These are phyloP conservation scores for Rhizoctonia solani DNA, from an alignment of 1,284 basidiomycete species.

Conservation along the genomic window DNA sequence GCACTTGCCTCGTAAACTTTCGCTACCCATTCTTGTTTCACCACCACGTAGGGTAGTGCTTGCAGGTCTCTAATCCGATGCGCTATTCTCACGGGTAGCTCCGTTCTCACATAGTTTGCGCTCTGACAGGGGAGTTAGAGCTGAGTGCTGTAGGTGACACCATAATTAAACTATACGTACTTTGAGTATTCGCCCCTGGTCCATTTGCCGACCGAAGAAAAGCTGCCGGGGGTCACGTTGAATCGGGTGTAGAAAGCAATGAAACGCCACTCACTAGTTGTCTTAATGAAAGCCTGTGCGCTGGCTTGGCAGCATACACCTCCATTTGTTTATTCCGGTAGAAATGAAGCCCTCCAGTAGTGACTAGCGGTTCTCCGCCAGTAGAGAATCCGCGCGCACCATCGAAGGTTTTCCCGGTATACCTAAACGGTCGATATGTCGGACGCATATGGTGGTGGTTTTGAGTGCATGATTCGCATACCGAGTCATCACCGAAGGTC, in stretches of 20 bases:
- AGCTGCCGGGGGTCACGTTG: slow-evolving; percentile 44
- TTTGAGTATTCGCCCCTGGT: slow-evolving; percentile 72
- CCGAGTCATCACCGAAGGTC: slow-evolving; percentile 27
- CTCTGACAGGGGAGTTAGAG: slow-evolving; percentile 53
- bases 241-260: slow-evolving; percentile 21
- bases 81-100: slow-evolving; percentile 85
- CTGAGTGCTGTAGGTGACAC: slow-evolving; percentile 17
- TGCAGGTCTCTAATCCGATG: slow-evolving; percentile 88
- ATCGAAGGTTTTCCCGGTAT: neutral
- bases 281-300: slow-evolving; percentile 74
- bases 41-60: slow-evolving; percentile 83
- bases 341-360: slow-evolving; percentile 57
- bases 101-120: slow-evolving; percentile 87
- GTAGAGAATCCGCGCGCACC: slow-evolving; percentile 1
- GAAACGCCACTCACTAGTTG: slow-evolving; percentile 65
- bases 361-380: slow-evolving; percentile 17
- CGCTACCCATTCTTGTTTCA: slow-evolving; percentile 82
- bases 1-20: slow-evolving; percentile 78
- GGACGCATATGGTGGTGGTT: slow-evolving; percentile 1
- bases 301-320: slow-evolving; percentile 74
- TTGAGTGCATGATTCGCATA: neutral
- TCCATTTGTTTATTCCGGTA: slow-evolving; percentile 86
- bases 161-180: slow-evolving; percentile 46
- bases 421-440: slow-evolving; percentile 1
- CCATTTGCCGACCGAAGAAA: slow-evolving; percentile 79